phyloP scores from a whole-genome alignment of 768 basidiomycete species.

The Psilocybe azurescens region DNA sequence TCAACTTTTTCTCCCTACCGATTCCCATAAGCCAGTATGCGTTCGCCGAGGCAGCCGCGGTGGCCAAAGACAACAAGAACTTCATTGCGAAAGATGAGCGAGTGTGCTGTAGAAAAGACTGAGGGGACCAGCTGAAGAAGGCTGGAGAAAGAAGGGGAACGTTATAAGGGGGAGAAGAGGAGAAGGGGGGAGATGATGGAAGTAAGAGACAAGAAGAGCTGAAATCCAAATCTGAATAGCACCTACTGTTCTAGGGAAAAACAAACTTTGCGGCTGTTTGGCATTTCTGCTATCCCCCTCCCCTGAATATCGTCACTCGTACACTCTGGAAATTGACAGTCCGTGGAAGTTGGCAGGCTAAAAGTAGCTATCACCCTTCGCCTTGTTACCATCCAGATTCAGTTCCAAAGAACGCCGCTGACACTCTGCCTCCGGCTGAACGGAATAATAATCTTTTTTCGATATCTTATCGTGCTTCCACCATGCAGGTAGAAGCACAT shows the following conservation, averaged over 20 bases:
- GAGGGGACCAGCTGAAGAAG: conserved; percentile 29
- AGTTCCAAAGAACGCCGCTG: conserved; percentile 20
- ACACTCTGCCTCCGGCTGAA: conserved; percentile 9
- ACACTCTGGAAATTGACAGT: conserved; percentile 21
- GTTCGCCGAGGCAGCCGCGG: conserved; percentile 37
- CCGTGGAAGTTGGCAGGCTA: conserved; percentile 28
- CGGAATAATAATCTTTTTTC: conserved; percentile 10
- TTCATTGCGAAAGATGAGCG: conserved; percentile 32
- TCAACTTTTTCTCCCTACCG: conserved; percentile 29
- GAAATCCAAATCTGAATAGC: conserved; percentile 10
- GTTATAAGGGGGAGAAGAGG: conserved; percentile 24
- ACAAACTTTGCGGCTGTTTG: conserved; percentile 29
- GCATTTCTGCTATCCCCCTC: conserved; percentile 10
- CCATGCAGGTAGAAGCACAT: conserved; percentile 10
- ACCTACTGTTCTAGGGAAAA: conserved; percentile 15
- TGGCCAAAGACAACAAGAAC: conserved; percentile 34
- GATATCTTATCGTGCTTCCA: conserved; percentile 25
- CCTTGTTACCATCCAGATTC: conserved; percentile 22
- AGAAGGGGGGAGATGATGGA: conserved; percentile 20
- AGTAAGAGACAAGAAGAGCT: conserved; percentile 24
- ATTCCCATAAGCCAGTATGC: conserved; percentile 54
- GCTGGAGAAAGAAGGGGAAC: conserved; percentile 18
- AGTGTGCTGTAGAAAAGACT: conserved; percentile 29
- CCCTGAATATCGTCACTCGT: conserved; percentile 20
- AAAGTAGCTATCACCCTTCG: conserved; percentile 22